phyloP scores from a whole-genome alignment of 345 rosid genomes.

The Punica granatum region DNA sequence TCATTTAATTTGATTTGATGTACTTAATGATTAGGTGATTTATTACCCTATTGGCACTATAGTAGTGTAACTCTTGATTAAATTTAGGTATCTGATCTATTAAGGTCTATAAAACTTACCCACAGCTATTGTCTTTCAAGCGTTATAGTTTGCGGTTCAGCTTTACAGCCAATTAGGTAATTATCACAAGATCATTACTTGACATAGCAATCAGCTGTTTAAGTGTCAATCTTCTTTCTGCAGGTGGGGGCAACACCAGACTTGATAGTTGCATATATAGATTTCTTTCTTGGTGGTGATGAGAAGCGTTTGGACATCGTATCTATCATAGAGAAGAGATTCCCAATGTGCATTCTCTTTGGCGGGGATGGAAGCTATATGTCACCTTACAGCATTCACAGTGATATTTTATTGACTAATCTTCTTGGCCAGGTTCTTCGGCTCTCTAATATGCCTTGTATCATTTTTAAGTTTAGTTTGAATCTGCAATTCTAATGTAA shows the following conservation, averaged over 20 bases:
- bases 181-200: background rate
- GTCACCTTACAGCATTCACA: constrained; percentile 88
- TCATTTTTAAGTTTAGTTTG: background rate
- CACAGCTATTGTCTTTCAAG: background rate
- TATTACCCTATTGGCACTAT: too few species aligned
- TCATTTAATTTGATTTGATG: too few species aligned
- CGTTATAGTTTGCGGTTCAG: background rate
- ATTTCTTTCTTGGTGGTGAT: constrained; percentile 96
- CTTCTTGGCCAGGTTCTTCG: constrained; percentile 81
- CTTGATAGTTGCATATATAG: constrained; percentile 88
- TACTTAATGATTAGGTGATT: too few species aligned
- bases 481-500: background rate
- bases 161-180: background rate
- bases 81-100: background rate
- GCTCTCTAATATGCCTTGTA: constrained; percentile 1
- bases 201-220: background rate
- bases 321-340: constrained; percentile 75
- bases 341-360: constrained; percentile 93
- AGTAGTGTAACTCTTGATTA: background rate
- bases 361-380: constrained; percentile 97
- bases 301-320: constrained; percentile 96
- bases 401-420: constrained; percentile 70
- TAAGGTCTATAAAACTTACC: background rate
- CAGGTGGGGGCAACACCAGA: constrained; percentile 98
- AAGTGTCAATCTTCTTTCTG: constrained; percentile 9